Evolutionary conservation across 2,329 filamentous ascomycete species (phyloP).

Genomic region (Penicillium freii): DNA sequence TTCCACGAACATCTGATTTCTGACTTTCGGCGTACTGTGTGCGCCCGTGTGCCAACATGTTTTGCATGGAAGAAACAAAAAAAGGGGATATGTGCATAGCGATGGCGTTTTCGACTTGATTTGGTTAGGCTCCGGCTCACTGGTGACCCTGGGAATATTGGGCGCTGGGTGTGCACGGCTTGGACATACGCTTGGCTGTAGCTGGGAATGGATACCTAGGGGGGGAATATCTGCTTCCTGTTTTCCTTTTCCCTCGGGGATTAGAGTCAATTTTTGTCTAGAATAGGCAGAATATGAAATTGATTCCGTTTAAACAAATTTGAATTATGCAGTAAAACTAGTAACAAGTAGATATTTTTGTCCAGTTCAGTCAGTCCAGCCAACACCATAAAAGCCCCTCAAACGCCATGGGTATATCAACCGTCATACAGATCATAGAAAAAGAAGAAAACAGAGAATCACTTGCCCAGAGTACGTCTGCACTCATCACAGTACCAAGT

Average conservation of each 20-base stretch:
- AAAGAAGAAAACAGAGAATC: conserved; percentile 8
- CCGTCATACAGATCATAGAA: conserved; percentile 6
- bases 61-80: conserved; percentile 24
- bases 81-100: conserved; percentile 38
- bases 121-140: conserved; percentile 5
- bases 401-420: conserved; percentile 25
- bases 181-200: conserved; percentile 7
- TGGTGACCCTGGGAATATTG: not conserved
- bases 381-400: not conserved
- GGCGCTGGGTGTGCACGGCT: conserved; percentile 4
- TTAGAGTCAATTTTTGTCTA: not conserved
- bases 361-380: not conserved
- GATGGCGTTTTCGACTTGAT: conserved; percentile 35
- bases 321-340: conserved; percentile 1
- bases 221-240: not conserved
- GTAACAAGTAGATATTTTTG: not conserved
- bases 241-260: not conserved
- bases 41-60: conserved; percentile 16
- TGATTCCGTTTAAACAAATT: not conserved
- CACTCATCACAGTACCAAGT: conserved; percentile 59
- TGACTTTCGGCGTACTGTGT: conserved; percentile 10
- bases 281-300: conserved; percentile 2
- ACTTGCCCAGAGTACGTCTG: conserved; percentile 42
- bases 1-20: not conserved
- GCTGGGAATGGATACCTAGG: conserved; percentile 2